A percentile compares a stretch with the other conserved stretches of the same genome.
Evolutionary conservation across 1,284 basidiomycete genomes (phyloP).

Genomic region (Ustanciosporium gigantosporum): DNA sequence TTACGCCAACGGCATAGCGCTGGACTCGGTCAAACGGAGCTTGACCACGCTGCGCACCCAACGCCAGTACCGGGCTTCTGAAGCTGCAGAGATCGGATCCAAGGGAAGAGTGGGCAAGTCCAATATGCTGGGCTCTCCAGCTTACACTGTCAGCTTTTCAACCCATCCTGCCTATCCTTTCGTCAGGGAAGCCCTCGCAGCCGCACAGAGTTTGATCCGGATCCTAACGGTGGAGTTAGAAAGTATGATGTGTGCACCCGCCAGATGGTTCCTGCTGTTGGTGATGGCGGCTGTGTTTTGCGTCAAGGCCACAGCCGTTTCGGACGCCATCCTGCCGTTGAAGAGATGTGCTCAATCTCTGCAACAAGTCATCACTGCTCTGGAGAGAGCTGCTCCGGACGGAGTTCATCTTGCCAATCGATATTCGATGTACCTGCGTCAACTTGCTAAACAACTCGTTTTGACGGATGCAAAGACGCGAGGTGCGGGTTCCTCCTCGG

Average conservation of each 20-base stretch:
- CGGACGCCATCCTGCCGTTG: conserved; percentile 37
- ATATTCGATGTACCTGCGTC: conserved; percentile 39
- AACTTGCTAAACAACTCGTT: conserved; percentile 37
- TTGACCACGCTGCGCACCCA: conserved; percentile 25
- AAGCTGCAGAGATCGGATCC: conserved; percentile 37
- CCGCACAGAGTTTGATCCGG: conserved; percentile 41
- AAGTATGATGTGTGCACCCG: conserved; percentile 45
- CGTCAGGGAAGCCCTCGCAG: conserved; percentile 41
- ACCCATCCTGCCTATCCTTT: conserved; percentile 44
- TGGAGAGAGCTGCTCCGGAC: conserved; percentile 33
- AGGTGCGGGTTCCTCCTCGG: conserved; percentile 1
- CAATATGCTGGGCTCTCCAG: neutral
- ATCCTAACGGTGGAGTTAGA: conserved; percentile 41
- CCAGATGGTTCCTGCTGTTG: conserved; percentile 42
- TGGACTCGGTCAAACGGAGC: conserved; percentile 43
- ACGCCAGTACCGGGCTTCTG: conserved; percentile 31
- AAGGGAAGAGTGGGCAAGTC: conserved; percentile 22
- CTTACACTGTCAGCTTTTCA: conserved; percentile 33
- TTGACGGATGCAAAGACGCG: conserved; percentile 36
- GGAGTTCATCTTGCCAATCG: conserved; percentile 35
- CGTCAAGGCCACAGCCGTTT: conserved; percentile 42
- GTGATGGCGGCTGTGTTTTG: conserved; percentile 45
- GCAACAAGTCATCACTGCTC: conserved; percentile 37
- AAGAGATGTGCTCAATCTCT: conserved; percentile 37
- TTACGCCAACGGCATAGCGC: conserved; percentile 38